phyloP scores from a whole-genome alignment of 441 rosid species.

The Cnidoscolus chayamansa region DNA sequence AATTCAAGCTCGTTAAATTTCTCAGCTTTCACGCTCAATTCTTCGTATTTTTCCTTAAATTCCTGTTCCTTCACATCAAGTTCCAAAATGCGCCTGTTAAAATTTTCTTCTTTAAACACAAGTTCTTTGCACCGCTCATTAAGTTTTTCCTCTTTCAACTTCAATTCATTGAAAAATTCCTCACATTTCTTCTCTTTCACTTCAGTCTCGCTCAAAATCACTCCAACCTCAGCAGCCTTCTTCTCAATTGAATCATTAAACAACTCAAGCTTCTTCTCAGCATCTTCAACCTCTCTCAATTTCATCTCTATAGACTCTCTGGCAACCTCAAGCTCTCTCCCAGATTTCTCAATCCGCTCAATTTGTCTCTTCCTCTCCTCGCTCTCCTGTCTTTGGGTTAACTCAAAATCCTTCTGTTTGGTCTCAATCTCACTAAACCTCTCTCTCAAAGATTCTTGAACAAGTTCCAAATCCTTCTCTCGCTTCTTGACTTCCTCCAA shows the following conservation, averaged over 20 bases:
- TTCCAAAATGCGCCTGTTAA: slow-evolving; percentile 6
- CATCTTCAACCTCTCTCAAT: slow-evolving; percentile 3
- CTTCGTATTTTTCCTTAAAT: not conserved
- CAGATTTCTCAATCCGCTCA: not conserved
- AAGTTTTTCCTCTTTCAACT: not conserved
- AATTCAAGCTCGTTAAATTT: not conserved
- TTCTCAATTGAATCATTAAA: slow-evolving; percentile 7
- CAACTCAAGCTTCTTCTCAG: slow-evolving; percentile 5
- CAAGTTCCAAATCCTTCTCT: not conserved
- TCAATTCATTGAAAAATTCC: not conserved
- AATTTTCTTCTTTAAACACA: slow-evolving; percentile 5
- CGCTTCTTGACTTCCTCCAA: not conserved
- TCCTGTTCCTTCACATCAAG: slow-evolving; percentile 12
- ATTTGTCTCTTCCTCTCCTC: not conserved
- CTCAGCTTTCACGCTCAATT: not conserved
- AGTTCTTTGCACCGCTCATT: slow-evolving; percentile 14
- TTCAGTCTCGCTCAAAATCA: not conserved
- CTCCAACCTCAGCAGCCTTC: not conserved
- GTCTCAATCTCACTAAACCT: slow-evolving; percentile 2
- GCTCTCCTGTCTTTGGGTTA: not conserved
- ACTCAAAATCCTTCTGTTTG: not conserved
- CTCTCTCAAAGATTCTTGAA: not conserved
- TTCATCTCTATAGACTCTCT: not conserved
- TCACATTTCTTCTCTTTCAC: slow-evolving; percentile 5
- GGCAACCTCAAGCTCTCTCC: not conserved